phyloP scores from a whole-genome alignment of 2,329 filamentous ascomycete species.

The Hypocreales sp. region DNA sequence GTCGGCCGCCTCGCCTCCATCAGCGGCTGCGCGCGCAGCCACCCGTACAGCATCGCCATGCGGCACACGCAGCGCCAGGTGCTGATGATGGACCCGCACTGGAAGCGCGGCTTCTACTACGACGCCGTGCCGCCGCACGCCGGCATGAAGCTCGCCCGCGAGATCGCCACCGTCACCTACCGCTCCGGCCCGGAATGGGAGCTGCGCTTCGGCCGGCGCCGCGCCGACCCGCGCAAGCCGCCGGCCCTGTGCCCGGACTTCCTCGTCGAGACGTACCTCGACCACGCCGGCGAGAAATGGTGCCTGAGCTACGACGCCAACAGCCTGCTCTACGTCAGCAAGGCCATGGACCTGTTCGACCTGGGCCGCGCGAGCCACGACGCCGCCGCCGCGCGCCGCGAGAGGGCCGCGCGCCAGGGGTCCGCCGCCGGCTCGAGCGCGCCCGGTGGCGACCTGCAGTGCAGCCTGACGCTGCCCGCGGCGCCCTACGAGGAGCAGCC shows the following conservation, averaged over 20 bases:
- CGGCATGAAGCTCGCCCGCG: constrained; percentile 93
- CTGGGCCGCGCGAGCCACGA: constrained; percentile 58
- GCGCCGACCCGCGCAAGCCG: constrained; percentile 72
- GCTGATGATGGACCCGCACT: constrained; percentile 97
- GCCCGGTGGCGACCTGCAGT: constrained; percentile 20
- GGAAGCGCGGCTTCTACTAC: constrained; percentile 93
- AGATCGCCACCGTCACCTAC: constrained; percentile 97
- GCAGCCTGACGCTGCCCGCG: constrained; percentile 70
- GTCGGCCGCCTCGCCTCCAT: constrained; percentile 77
- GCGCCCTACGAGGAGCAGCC: constrained; percentile 77
- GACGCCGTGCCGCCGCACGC: constrained; percentile 75
- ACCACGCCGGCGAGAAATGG: constrained; percentile 97
- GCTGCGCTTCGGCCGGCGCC: constrained; percentile 72
- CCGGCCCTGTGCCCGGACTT: constrained; percentile 96
- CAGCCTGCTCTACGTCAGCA: constrained; percentile 88
- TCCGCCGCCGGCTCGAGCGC: constrained; percentile 10
- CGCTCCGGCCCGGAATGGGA: constrained; percentile 96
- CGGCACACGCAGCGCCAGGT: constrained; percentile 94
- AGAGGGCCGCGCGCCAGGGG: too few species aligned
- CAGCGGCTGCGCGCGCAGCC: constrained; percentile 82
- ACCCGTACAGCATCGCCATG: constrained; percentile 98
- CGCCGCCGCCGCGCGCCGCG: constrained; percentile 45
- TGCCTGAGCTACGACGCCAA: constrained; percentile 94
- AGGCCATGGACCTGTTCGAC: constrained; percentile 98
- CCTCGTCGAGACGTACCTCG: constrained; percentile 92